These are phyloP conservation scores for Irpex lacteus DNA, from an alignment of 1,284 basidiomycete species.

Conservation along the genomic window DNA sequence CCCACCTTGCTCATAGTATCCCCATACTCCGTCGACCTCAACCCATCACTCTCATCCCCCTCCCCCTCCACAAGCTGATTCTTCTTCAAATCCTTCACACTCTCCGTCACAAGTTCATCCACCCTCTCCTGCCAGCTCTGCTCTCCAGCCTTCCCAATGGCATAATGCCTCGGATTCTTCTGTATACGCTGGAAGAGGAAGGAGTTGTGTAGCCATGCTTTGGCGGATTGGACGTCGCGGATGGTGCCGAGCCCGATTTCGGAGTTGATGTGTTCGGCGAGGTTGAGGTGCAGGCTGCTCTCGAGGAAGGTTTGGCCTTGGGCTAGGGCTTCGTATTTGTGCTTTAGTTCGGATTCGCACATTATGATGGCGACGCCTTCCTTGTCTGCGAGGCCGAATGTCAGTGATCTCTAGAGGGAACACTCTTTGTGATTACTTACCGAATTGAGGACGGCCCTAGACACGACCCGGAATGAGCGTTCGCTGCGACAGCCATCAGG, in stretches of 20 bases:
- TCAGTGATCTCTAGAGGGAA: constrained; percentile 11
- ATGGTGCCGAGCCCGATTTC: constrained; percentile 88
- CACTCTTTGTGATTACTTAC: constrained; percentile 33
- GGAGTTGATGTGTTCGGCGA: constrained; percentile 89
- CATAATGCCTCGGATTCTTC: constrained; percentile 79
- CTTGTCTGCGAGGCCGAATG: constrained; percentile 48
- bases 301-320: constrained; percentile 76
- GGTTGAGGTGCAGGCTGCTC: constrained; percentile 79
- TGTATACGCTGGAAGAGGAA: constrained; percentile 84
- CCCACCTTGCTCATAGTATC: constrained; percentile 83
- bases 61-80: constrained; percentile 55
- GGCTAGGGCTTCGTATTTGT: constrained; percentile 65
- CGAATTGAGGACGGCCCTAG: constrained; percentile 92
- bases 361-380: constrained; percentile 79
- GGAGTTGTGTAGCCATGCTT: constrained; percentile 76
- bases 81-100: constrained; percentile 56
- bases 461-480: not conserved
- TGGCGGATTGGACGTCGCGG: constrained; percentile 61
- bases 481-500: not conserved
- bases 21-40: constrained; percentile 69
- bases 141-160: constrained; percentile 52
- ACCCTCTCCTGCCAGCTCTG: constrained; percentile 70
- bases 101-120: constrained; percentile 69
- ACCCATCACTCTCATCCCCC: constrained; percentile 31
- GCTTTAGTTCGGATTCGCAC: constrained; percentile 71